Evolutionary conservation across 345 rosid species (phyloP).

Genomic region (Eucalyptus leucophloia): DNA sequence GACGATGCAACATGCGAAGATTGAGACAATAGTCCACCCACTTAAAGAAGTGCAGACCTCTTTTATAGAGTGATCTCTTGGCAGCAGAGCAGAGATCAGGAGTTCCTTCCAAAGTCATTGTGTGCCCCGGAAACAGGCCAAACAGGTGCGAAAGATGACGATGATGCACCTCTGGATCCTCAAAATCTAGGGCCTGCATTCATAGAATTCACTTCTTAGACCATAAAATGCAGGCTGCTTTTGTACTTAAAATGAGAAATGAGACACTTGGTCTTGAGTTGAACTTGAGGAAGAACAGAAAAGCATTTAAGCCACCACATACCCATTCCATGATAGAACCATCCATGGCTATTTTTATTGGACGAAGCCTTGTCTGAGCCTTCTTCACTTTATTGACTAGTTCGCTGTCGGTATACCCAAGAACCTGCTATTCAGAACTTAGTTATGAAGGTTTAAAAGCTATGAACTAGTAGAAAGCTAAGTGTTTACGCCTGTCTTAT

Average conservation of each 20-base stretch:
- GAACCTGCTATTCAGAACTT: slow-evolving; percentile 22
- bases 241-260: background rate
- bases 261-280: background rate
- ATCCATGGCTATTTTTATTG: slow-evolving; percentile 55
- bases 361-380: slow-evolving; percentile 60
- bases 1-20: background rate
- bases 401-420: slow-evolving; percentile 43
- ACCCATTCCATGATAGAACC: slow-evolving; percentile 99
- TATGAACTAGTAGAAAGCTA: background rate
- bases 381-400: slow-evolving; percentile 39
- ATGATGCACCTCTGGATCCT: slow-evolving; percentile 74
- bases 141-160: slow-evolving; percentile 89
- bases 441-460: background rate
- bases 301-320: background rate
- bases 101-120: slow-evolving; percentile 48
- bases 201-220: background rate
- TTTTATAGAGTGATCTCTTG: slow-evolving; percentile 43
- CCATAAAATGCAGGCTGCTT: background rate
- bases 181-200: slow-evolving; percentile 58
- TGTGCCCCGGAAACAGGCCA: slow-evolving; percentile 90
- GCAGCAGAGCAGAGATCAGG: slow-evolving; percentile 83
- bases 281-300: background rate
- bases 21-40: background rate
- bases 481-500: background rate
- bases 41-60: slow-evolving; percentile 39